Evolutionary conservation across 257 asterid species (phyloP).

Genomic region (Ophiorrhiza pumila): DNA sequence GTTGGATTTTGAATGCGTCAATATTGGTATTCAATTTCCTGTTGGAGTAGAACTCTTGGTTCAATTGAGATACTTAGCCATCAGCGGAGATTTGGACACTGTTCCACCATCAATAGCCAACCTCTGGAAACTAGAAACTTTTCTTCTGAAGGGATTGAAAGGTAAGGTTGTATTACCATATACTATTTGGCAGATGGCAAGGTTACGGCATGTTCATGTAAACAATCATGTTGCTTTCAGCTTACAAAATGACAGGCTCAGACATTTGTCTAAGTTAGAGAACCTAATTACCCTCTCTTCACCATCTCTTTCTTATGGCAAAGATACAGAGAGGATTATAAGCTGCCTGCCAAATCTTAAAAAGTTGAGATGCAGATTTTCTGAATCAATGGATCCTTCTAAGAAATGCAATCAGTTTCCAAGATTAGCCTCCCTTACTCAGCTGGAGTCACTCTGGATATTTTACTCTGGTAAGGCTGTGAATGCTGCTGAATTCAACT

Average conservation of each 20-base stretch:
- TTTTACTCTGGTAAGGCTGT: background rate
- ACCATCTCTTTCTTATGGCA: background rate
- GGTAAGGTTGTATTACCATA: background rate
- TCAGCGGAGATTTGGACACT: background rate
- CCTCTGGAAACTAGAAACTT: slow-evolving; percentile 14
- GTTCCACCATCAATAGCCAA: background rate
- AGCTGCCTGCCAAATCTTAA: background rate
- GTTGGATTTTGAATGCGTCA: background rate
- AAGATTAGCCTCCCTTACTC: background rate
- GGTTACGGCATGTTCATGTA: slow-evolving; percentile 11
- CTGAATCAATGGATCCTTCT: background rate
- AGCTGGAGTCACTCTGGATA: slow-evolving; percentile 9
- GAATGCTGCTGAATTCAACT: background rate
- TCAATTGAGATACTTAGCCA: slow-evolving; percentile 13
- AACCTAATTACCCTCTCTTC: background rate
- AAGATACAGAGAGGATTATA: background rate
- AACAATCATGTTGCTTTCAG: background rate
- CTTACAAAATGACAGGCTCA: background rate
- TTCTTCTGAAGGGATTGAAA: slow-evolving; percentile 2
- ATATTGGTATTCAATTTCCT: slow-evolving; percentile 1
- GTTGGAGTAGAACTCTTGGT: background rate
- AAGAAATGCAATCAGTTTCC: background rate
- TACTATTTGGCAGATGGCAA: slow-evolving; percentile 4
- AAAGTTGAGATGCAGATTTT: slow-evolving; percentile 9
- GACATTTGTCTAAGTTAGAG: background rate